Evolutionary conservation across 2,329 filamentous ascomycete species (phyloP).

Genomic region (Exophiala spinifera): DNA sequence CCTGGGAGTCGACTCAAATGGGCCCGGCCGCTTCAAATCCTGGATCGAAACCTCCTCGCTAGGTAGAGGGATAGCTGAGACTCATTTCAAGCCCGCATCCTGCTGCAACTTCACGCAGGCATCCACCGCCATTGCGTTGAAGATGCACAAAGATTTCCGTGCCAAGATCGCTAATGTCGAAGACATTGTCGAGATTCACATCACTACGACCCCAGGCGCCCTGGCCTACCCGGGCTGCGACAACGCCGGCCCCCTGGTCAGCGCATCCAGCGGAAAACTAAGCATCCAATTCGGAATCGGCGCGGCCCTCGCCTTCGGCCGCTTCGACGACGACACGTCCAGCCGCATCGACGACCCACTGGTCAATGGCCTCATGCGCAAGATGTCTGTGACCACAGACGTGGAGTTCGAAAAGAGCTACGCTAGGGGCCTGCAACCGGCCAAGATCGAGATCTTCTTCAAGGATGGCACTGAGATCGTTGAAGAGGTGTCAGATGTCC

Average conservation of each 20-base stretch:
- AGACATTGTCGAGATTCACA: too few species aligned
- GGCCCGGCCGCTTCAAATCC: too few species aligned
- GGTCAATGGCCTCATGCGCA: slow-evolving; percentile 5
- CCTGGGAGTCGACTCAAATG: too few species aligned
- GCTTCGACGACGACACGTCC: slow-evolving; percentile 12
- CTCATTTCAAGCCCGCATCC: too few species aligned
- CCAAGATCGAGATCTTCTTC: slow-evolving; percentile 10
- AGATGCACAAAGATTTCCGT: too few species aligned
- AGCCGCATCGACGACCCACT: neutral
- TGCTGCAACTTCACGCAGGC: too few species aligned
- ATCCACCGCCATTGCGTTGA: too few species aligned
- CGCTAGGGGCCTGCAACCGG: slow-evolving; percentile 10
- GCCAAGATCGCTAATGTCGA: too few species aligned
- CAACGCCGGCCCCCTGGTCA: slow-evolving; percentile 1
- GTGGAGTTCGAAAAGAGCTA: slow-evolving; percentile 6
- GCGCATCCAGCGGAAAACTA: slow-evolving; percentile 3
- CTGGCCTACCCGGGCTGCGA: slow-evolving; percentile 9
- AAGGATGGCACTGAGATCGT: neutral
- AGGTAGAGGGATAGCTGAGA: too few species aligned
- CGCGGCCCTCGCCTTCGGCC: neutral
- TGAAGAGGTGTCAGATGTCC: slow-evolving; percentile 6
- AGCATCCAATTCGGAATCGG: slow-evolving; percentile 10
- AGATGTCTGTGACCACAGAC: neutral
- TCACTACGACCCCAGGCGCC: slow-evolving; percentile 5
- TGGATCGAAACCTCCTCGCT: too few species aligned